Evolutionary conservation across 305 asterid genomes (phyloP), one percentile per base, ranked within the genome.

Genomic region (Ajuga reptans): DNA sequence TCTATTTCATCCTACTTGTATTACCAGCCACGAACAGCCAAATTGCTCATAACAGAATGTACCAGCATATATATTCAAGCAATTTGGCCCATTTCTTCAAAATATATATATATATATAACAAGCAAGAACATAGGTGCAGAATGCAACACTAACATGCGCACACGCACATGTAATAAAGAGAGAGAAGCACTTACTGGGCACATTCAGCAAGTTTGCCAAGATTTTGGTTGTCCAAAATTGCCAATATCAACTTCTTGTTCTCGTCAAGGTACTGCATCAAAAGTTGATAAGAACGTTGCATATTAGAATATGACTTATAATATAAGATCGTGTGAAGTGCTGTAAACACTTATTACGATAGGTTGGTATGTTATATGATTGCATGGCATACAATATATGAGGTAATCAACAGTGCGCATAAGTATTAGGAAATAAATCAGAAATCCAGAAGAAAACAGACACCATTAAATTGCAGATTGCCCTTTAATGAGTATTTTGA

Each of bases 221-320:
- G 95, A 75, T 88, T 90, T 75, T 92, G 98, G 78, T 89, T 84
- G 74, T 92, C 98, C 89, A 92, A 51, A 73, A 90, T 92, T 43
- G 98, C 96, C 88, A 90, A 71, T 79, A 90, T 92, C 89, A 92
- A 58, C 64, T 86, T 87, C 85, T 92, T 92, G 87, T 92, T 92
- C 89, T 90, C 97, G 53, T 90, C 98, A 42, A 92, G 97, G 84
- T 75, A 90, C 96, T 90, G 95, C 84, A 78, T 65, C 71, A 79
- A 29, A 46, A 66, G 53, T 76, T 54, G 47, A 64, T 29, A 74
- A 62, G 41, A 46, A 54, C 37, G 34, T 68, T 15, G 64, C 57
- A 24, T 14, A 57, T 55, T 62, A 74, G 71, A 45, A 31, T 45
- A 62, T 53, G 59, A 52, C 39, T 12, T 58, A 9, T 24, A 11